Base-by-base conservation (phyloP, 2,329 filamentous ascomycete species). In the Colletotrichum orchidophilum region DNA sequence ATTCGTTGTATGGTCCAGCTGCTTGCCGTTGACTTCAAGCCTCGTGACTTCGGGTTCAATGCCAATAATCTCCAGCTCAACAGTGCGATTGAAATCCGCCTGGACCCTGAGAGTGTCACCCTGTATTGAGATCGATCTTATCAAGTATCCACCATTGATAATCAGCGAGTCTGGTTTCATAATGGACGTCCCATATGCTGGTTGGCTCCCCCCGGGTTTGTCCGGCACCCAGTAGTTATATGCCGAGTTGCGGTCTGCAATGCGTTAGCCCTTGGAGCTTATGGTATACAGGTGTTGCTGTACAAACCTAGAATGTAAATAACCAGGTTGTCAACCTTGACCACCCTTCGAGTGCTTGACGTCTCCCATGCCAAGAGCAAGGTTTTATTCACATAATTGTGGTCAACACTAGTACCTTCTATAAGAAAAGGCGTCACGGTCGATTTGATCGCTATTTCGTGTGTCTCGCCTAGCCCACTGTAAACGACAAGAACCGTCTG, bases 61-160 rank as follows among this genome's bases (percentile, higher is more conserved):
- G 3, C 92, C 90, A 35, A 94, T 88, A 26, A 96, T 84, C 73
- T 95, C 92, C 15, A 96, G 80, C 0, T 87, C 76, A 0, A 91
- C 90, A 0, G 92, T 94, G 0, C 85, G 80, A 75, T 96, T 95
- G 73, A 95, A 85, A 75, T 96, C 93, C 3, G 91, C 93, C 4
- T 87, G 88, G 3, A 96, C 78, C 13, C 87, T 83, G 5, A 96
- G 83, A 1, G 86, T 85, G n/a, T 81, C 82, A 2, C 86, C 88
- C 5, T 87, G 75, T 1, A 92, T 78, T 3, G 85, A 84, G 0
- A 90, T 90, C 0, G 87, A 89, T 7, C 92, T 87, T 42, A 93
- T 77, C 0, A 94, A 84, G 75, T 93, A 92, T 11, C 89, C 88
- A 0, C 87, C 91, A 71, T 91, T 88, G 61, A 91, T 80, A 50